phyloP scores from a whole-genome alignment of 2,329 filamentous ascomycete species.

The Fusarium domesticum region DNA sequence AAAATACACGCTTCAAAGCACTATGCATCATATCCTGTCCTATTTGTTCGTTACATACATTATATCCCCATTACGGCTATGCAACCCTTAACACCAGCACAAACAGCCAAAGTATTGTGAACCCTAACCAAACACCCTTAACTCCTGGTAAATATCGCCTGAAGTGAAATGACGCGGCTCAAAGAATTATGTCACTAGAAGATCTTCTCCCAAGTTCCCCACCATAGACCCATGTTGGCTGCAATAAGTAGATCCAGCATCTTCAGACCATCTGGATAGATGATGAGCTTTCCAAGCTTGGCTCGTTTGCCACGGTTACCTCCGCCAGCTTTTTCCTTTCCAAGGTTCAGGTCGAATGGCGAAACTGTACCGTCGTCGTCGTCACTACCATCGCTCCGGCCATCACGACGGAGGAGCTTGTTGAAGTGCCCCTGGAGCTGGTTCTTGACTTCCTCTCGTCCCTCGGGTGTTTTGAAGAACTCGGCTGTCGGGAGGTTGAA shows the following conservation, averaged over 20 bases:
- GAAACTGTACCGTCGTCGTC: slow-evolving; percentile 38
- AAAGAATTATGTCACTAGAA: no score
- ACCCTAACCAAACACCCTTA: no score
- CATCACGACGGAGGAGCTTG: slow-evolving; percentile 39
- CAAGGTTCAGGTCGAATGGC: slow-evolving; percentile 68
- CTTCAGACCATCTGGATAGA: slow-evolving; percentile 85
- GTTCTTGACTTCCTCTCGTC: slow-evolving; percentile 31
- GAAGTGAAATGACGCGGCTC: no score
- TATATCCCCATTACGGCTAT: slow-evolving; percentile 13
- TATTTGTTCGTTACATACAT: slow-evolving; percentile 19
- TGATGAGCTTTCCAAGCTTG: slow-evolving; percentile 89
- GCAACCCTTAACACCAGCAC: slow-evolving; percentile 7
- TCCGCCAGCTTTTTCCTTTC: slow-evolving; percentile 79
- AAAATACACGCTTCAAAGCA: slow-evolving; percentile 1
- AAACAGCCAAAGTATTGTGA: slow-evolving; percentile 1
- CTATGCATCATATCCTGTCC: slow-evolving; percentile 13
- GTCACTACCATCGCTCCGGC: slow-evolving; percentile 36
- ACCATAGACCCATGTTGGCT: slow-evolving; percentile 90
- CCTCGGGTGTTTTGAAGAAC: slow-evolving; percentile 40
- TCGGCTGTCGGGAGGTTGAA: slow-evolving; percentile 76
- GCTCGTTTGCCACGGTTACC: slow-evolving; percentile 81
- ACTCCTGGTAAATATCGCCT: no score
- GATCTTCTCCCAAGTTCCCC: slow-evolving; percentile 74
- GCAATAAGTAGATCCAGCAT: slow-evolving; percentile 94
- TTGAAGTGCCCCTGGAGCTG: slow-evolving; percentile 43